phyloP scores from a whole-genome alignment of 202 grass and related monocot genomes.

The Hordeum pubiflorum region DNA sequence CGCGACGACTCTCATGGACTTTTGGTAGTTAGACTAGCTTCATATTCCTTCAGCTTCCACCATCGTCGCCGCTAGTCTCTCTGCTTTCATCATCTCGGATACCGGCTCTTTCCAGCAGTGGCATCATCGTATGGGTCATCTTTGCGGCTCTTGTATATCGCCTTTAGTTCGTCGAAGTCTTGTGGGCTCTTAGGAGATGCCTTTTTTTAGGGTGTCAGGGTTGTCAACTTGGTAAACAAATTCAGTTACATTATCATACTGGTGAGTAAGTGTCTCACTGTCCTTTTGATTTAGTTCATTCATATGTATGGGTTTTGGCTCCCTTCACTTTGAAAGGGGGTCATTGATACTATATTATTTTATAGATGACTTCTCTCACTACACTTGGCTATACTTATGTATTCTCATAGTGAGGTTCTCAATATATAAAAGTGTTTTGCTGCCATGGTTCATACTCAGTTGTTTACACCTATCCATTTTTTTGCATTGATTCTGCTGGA shows the following conservation, averaged over 20 bases:
- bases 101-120: background rate
- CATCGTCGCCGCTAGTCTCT: background rate
- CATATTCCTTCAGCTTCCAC: background rate
- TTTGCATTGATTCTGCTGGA: background rate
- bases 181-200: background rate
- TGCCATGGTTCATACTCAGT: background rate
- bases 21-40: background rate
- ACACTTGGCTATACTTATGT: background rate
- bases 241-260: background rate
- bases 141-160: background rate
- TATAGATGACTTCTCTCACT: background rate
- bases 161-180: background rate
- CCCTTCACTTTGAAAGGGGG: background rate
- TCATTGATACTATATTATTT: background rate
- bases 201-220: background rate
- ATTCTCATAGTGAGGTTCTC: background rate
- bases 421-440: background rate
- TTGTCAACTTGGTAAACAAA: background rate
- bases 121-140: background rate
- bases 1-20: background rate
- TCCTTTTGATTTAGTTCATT: background rate
- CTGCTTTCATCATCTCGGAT: accelerated
- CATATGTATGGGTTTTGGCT: background rate
- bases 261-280: background rate
- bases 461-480: background rate